Percentiles rank a stretch among this genome's conserved stretches.
Evolutionary conservation across 306 rosid genomes (phyloP).

Genomic region (Nissolia schottii): DNA sequence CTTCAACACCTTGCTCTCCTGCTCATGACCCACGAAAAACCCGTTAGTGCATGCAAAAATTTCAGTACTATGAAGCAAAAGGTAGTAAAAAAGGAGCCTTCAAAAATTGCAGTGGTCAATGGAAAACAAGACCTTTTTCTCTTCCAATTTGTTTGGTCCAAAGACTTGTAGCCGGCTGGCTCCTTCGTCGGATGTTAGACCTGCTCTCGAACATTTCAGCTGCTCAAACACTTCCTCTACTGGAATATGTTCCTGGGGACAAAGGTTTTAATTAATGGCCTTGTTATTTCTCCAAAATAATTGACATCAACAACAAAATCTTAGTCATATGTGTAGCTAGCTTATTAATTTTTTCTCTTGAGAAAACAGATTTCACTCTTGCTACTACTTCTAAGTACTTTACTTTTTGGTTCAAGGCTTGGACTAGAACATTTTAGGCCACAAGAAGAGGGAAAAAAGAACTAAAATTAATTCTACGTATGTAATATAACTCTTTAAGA

Average conservation of each 20-base stretch:
- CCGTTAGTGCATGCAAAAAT: not conserved
- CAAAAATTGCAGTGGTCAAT: not conserved
- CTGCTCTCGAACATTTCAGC: slow-evolving; percentile 78
- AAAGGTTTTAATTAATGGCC: not conserved
- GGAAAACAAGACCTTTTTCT: slow-evolving; percentile 57
- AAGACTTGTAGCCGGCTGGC: slow-evolving; percentile 82
- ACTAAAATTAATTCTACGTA: not conserved
- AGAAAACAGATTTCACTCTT: not conserved
- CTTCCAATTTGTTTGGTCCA: slow-evolving; percentile 98
- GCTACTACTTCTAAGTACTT: not conserved
- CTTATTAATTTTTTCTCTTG: not conserved
- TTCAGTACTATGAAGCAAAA: not conserved
- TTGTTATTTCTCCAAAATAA: not conserved
- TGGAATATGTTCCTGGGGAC: slow-evolving; percentile 73
- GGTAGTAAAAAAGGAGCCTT: not conserved
- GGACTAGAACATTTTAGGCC: not conserved
- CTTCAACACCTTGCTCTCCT: slow-evolving; percentile 89
- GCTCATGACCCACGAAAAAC: slow-evolving; percentile 24
- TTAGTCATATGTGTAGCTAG: not conserved
- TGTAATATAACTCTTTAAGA: not conserved
- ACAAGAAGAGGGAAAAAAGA: not conserved
- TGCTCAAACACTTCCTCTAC: slow-evolving; percentile 92
- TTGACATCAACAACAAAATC: not conserved
- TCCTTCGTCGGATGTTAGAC: slow-evolving; percentile 79
- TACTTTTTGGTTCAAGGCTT: not conserved